phyloP scores from a whole-genome alignment of 2,329 filamentous ascomycete genomes.

The Drechslera avenae region DNA sequence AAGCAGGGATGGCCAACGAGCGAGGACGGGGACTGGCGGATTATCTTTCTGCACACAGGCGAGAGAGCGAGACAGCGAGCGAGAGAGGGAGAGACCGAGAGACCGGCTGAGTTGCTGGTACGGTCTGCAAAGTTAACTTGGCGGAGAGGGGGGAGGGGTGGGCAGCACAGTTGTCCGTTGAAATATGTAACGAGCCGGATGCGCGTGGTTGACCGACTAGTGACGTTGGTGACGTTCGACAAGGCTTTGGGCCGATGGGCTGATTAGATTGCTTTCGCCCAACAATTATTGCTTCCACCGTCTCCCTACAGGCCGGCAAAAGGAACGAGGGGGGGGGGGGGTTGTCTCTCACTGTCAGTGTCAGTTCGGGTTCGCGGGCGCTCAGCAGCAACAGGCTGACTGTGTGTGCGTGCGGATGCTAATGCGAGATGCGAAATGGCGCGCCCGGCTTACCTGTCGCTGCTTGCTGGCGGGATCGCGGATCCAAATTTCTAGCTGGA shows the following conservation, averaged over 20 bases:
- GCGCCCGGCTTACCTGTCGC: constrained; percentile 20
- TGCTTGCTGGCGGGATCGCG: constrained; percentile 3
- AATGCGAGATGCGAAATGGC: not conserved
- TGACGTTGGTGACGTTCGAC: constrained; percentile 9
- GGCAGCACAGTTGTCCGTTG: not conserved
- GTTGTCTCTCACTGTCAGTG: constrained; percentile 15
- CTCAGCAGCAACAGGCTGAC: constrained; percentile 36
- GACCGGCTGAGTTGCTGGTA: constrained; percentile 8
- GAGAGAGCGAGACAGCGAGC: not conserved
- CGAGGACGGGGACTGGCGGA: not conserved
- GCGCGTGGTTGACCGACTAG: not conserved
- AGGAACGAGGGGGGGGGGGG: constrained; percentile 24
- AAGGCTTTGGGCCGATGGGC: constrained; percentile 3
- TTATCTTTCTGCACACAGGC: no score
- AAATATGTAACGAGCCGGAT: not conserved
- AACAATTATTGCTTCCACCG: constrained; percentile 7
- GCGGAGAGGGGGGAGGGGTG: no score
- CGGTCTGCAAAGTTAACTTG: not conserved
- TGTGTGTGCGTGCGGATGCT: constrained; percentile 22
- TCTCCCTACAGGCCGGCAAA: constrained; percentile 21
- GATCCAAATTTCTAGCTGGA: not conserved
- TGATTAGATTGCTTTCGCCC: constrained; percentile 21
- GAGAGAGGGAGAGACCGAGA: constrained; percentile 18
- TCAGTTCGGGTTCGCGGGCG: constrained; percentile 16
- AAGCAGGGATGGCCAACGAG: not conserved